Base-by-base conservation (phyloP, 2,329 filamentous ascomycete genomes). In the Pestalotiopsis sp. region DNA sequence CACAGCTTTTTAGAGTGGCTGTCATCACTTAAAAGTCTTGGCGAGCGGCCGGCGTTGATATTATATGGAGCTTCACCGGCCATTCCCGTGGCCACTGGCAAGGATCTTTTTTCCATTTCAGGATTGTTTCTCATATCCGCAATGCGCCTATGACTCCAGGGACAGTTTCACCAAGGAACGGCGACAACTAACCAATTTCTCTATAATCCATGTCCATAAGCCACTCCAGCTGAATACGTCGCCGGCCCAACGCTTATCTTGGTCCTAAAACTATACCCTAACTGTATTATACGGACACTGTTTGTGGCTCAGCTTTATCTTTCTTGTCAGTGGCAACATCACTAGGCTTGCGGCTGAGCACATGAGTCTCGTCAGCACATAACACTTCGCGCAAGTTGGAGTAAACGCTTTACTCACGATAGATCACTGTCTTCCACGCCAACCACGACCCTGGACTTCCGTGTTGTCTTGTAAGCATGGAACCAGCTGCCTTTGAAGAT, bases 401-500 rank as follows among this genome's bases (percentile, higher is more conserved):
- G 23, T 52, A 9, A 4, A 23, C 14, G 45, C 45, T 9, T 17
- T 52, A 52, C 45, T 52, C 20, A 52, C 45, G 45, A 52, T 12
- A 52, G 11, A 12, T 52, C 45, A n/a, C 45, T 20, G 20, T 52
- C 14, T 52, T 52, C 45, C 45, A 52, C 45, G 17, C 45, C 45
- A 52, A n/a, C 45, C 45, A 52, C 45, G 45, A 52, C 45, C 45
- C 45, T 17, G 20, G 45, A 20, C 45, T 52, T 52, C 20, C 1
- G 45, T 52, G 45, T 52, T 3, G 45, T 23, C 25, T 41, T 45
- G 31, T 61, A 66, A 0, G 67, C 62, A 61, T 66, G 65, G 67
- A 71, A 71, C 72, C 74, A 74, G 0, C 78, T 72, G 1, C 76
- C 74, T 56, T 74, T 72, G 67, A 80, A 79, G 12, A 79, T 52